Percentiles rank a stretch among this genome's conserved stretches.
Conservation (phyloP, 495 filamentous ascomycete species). For the Penicillium salamii region DNA sequence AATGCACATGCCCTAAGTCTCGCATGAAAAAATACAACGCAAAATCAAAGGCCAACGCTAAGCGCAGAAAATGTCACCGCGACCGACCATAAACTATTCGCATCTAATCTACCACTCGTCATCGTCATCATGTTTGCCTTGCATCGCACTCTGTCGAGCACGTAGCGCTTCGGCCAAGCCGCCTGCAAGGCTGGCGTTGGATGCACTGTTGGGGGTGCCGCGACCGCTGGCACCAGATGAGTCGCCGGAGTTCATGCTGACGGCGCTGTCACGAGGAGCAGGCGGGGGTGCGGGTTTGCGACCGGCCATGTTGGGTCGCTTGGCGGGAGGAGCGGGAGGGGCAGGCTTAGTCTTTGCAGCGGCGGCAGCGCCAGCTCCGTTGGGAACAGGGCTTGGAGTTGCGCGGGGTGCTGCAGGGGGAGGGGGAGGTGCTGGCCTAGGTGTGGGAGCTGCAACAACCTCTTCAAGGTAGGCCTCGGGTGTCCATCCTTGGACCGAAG, state of each 20-base stretch:
- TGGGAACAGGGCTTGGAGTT: constrained; percentile 43
- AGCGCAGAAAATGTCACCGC: constrained; percentile 22
- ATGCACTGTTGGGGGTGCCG: constrained; percentile 66
- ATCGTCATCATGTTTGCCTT: constrained; percentile 61
- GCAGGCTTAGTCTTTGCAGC: constrained; percentile 64
- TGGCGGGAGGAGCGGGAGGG: constrained; percentile 80
- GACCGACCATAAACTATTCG: constrained; percentile 12
- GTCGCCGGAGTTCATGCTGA: constrained; percentile 65
- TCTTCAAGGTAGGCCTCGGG: constrained; percentile 92
- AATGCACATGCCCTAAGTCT: constrained; percentile 5
- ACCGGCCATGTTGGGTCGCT: constrained; percentile 67
- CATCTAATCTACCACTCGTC: constrained; percentile 56
- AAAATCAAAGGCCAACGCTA: constrained; percentile 26
- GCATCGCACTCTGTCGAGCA: constrained; percentile 70
- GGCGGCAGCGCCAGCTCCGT: constrained; percentile 48
- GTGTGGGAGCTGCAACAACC: constrained; percentile 42
- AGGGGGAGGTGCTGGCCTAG: constrained; percentile 53
- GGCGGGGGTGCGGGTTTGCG: constrained; percentile 64
- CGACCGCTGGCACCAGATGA: constrained; percentile 63
- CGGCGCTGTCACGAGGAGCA: constrained; percentile 67
- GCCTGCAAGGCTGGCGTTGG: constrained; percentile 69
- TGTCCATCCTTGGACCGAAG: constrained; percentile 78
- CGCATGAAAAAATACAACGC: constrained; percentile 3
- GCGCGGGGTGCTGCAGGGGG: constrained; percentile 56
- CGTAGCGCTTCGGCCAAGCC: constrained; percentile 80